A percentile compares a stretch with the other conserved stretches of the same genome.
Evolutionary conservation across 2,329 filamentous ascomycete genomes (phyloP).

Genomic region (Pseudocercospora musae): DNA sequence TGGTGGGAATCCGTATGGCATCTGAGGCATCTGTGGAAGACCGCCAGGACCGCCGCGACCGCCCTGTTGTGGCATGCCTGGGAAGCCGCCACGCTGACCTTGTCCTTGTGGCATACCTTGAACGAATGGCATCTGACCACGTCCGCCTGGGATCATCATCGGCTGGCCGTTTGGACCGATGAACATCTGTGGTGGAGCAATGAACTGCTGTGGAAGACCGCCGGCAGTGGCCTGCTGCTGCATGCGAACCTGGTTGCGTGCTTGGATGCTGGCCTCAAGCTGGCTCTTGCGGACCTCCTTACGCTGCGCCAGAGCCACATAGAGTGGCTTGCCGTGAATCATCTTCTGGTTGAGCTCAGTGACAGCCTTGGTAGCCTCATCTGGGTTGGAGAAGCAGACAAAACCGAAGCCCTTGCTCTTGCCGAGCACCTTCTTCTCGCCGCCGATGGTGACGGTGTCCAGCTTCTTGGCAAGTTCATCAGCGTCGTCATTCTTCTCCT

Average conservation of each 20-base stretch:
- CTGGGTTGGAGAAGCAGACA: conserved; percentile 99
- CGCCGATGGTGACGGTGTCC: conserved; percentile 53
- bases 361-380: conserved; percentile 98
- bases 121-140: conserved; percentile 60
- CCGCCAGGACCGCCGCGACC: conserved; percentile 75
- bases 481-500: conserved; percentile 56
- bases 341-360: conserved; percentile 99
- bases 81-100: conserved; percentile 81
- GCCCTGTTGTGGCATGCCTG: conserved; percentile 75
- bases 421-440: conserved; percentile 67
- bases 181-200: conserved; percentile 83
- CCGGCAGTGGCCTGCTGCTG: conserved; percentile 85
- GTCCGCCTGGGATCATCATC: conserved; percentile 55
- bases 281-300: conserved; percentile 99
- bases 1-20: conserved; percentile 74
- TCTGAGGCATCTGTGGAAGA: conserved; percentile 81
- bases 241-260: conserved; percentile 96
- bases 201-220: conserved; percentile 70
- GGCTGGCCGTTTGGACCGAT: conserved; percentile 75
- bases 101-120: conserved; percentile 65
- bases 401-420: conserved; percentile 99
- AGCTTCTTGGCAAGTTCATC: conserved; percentile 50
- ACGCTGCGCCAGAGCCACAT: conserved; percentile 96
- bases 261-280: conserved; percentile 97
- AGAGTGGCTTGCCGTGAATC: conserved; percentile 93